These are phyloP conservation scores for Groenewaldozyma sp. DNA, from an alignment of 1,139 yeast genomes.

Conservation along the genomic window DNA sequence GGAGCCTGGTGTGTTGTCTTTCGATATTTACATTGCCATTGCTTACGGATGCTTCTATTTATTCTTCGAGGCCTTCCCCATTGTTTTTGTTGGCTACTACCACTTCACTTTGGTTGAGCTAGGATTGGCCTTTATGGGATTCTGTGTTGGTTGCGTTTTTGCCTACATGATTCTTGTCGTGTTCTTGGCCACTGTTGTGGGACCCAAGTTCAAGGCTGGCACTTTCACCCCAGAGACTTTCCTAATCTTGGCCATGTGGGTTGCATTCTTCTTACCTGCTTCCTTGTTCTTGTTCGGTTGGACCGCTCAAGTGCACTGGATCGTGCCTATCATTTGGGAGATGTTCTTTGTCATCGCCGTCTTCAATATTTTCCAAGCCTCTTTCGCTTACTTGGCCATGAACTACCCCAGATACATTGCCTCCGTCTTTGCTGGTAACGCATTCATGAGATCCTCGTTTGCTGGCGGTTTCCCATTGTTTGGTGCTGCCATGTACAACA, in stretches of 20 bases:
- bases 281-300: constrained; percentile 45
- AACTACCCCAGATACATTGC: constrained; percentile 64
- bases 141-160: constrained; percentile 37
- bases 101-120: constrained; percentile 41
- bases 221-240: constrained; percentile 14
- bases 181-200: constrained; percentile 9
- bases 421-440: constrained; percentile 49
- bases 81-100: constrained; percentile 39
- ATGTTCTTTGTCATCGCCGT: constrained; percentile 69
- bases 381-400: constrained; percentile 60
- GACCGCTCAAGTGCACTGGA: constrained; percentile 68
- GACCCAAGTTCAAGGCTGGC: constrained; percentile 9
- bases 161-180: constrained; percentile 16
- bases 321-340: constrained; percentile 67
- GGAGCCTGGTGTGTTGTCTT: constrained; percentile 29
- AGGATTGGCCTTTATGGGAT: constrained; percentile 40
- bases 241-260: constrained; percentile 23
- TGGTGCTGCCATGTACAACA: constrained; percentile 40
- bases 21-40: constrained; percentile 42
- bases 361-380: constrained; percentile 62
- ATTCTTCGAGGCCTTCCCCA: constrained; percentile 56
- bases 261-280: constrained; percentile 45
- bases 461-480: constrained; percentile 53
- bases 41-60: constrained; percentile 47
- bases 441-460: constrained; percentile 39